phyloP scores from a whole-genome alignment of 305 asterid genomes.

The Nicotiana rustica region DNA sequence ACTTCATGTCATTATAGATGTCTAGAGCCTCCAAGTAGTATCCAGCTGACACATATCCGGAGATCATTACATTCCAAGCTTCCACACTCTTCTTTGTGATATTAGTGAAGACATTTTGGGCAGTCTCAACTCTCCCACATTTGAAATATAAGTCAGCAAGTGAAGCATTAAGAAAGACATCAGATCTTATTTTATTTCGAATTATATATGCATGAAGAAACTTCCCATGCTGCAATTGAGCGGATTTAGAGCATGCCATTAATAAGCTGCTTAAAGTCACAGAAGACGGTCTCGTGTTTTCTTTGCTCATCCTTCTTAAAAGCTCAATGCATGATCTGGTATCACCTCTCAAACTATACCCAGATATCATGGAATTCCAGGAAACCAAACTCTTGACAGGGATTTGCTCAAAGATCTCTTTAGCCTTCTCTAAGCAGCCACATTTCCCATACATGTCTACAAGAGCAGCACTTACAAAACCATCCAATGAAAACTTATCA shows the following conservation, averaged over 20 bases:
- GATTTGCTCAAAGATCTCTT: slow-evolving; percentile 62
- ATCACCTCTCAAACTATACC: slow-evolving; percentile 72
- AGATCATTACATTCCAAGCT: slow-evolving; percentile 84
- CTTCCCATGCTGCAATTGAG: slow-evolving; percentile 59
- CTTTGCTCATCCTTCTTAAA: slow-evolving; percentile 57
- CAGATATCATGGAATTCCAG: slow-evolving; percentile 83
- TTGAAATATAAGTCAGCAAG: slow-evolving; percentile 77
- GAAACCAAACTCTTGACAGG: slow-evolving; percentile 67
- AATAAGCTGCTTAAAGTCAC: slow-evolving; percentile 70
- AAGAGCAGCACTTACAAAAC: slow-evolving; percentile 68
- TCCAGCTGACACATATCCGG: slow-evolving; percentile 80
- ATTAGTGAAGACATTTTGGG: slow-evolving; percentile 54
- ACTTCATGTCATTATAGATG: slow-evolving; percentile 58
- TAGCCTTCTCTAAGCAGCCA: slow-evolving; percentile 69
- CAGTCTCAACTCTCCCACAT: slow-evolving; percentile 55
- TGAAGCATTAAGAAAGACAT: slow-evolving; percentile 58
- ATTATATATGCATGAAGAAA: slow-evolving; percentile 69
- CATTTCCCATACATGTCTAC: slow-evolving; percentile 90
- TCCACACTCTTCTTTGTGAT: slow-evolving; percentile 57
- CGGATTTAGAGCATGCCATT: slow-evolving; percentile 73
- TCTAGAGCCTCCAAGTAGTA: slow-evolving; percentile 70
- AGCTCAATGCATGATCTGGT: slow-evolving; percentile 61
- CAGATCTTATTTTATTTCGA: slow-evolving; percentile 49
- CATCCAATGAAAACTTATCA: slow-evolving; percentile 56
- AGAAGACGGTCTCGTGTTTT: slow-evolving; percentile 53